phyloP scores from a whole-genome alignment of 106 monocot genomes.

The Narthecium ossifragum region DNA sequence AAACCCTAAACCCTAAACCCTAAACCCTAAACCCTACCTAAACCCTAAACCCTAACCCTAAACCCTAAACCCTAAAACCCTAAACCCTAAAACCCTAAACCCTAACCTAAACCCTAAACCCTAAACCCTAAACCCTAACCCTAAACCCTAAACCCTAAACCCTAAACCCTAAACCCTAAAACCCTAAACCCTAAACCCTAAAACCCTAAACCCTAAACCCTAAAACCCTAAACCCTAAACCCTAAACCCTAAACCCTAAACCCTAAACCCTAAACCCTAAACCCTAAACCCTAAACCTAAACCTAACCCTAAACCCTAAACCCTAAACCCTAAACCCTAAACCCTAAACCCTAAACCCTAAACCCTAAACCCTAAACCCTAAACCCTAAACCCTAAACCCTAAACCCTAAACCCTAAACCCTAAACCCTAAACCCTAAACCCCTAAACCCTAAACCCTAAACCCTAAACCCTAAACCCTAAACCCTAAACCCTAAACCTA shows the following conservation, averaged over 20 bases:
- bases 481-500: neutral
- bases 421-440: conserved; percentile 1
- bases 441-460: conserved; percentile 6
- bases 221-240: conserved; percentile 6
- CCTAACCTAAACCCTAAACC: conserved; percentile 6
- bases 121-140: conserved; percentile 3
- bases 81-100: conserved; percentile 2
- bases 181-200: conserved; percentile 6
- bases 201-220: conserved; percentile 6
- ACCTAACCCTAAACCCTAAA: conserved; percentile 2
- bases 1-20: conserved; percentile 6
- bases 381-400: conserved; percentile 3
- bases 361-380: conserved; percentile 6
- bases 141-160: conserved; percentile 6
- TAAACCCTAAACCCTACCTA: conserved; percentile 3
- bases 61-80: neutral
- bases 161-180: conserved; percentile 6
- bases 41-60: conserved; percentile 1
- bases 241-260: conserved; percentile 6
- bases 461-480: conserved; percentile 5
- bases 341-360: conserved; percentile 6
- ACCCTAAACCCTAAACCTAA: conserved; percentile 5
- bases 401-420: neutral
- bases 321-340: conserved; percentile 6
- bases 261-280: conserved; percentile 6